phyloP scores from a whole-genome alignment of 1,284 basidiomycete species.

The Pseudozyma sp. region DNA sequence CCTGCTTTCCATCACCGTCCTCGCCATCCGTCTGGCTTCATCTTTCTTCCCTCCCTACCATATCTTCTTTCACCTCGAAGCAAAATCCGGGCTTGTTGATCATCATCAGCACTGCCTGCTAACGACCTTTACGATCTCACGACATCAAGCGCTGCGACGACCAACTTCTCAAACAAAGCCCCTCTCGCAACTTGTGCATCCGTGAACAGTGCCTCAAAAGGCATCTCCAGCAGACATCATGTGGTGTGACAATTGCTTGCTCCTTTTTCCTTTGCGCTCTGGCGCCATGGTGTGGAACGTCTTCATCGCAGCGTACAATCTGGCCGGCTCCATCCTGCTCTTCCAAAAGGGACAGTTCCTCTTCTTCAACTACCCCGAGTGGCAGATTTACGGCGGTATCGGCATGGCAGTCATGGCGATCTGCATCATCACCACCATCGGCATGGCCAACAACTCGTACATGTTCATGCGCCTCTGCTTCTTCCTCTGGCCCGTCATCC shows the following conservation, averaged over 20 bases:
- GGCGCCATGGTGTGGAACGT: conserved; percentile 81
- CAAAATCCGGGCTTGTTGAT: background rate
- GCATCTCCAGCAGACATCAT: conserved; percentile 6
- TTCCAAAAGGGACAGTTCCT: conserved; percentile 77
- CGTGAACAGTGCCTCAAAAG: background rate
- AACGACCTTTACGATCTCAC: conserved; percentile 1
- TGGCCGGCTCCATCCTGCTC: conserved; percentile 78
- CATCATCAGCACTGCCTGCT: background rate
- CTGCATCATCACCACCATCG: conserved; percentile 75
- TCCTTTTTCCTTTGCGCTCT: conserved; percentile 57
- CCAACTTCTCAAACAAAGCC: background rate
- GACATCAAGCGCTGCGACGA: background rate
- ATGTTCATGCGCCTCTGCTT: conserved; percentile 78
- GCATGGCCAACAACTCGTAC: conserved; percentile 79
- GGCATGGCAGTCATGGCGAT: conserved; percentile 74
- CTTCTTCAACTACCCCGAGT: conserved; percentile 78
- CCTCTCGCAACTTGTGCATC: background rate
- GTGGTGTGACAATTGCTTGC: conserved; percentile 64
- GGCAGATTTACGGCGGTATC: conserved; percentile 79
- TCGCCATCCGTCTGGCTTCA: background rate
- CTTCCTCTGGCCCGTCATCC: conserved; percentile 79
- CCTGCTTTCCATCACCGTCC: background rate
- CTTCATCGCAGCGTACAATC: conserved; percentile 76
- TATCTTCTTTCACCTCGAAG: background rate
- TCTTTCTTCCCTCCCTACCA: background rate